Percentiles rank a stretch among this genome's conserved stretches.
These are phyloP conservation scores for Solanum hybrid DNA, from an alignment of 305 asterid genomes.

Conservation along the genomic window DNA sequence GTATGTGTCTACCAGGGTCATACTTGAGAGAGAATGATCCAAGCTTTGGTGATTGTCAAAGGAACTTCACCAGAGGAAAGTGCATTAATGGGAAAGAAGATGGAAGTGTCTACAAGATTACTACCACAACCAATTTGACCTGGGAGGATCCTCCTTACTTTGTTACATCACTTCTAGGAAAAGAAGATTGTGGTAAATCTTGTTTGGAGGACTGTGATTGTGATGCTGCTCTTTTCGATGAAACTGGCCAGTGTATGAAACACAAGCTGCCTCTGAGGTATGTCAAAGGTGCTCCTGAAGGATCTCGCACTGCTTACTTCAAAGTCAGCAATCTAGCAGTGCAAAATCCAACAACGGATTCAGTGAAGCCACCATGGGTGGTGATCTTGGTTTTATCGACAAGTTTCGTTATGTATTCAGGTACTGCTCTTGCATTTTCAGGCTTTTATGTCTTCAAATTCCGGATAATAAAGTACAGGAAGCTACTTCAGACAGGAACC, in stretches of 20 bases:
- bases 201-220: conserved; percentile 26
- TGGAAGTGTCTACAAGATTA: background rate
- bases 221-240: conserved; percentile 13
- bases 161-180: conserved; percentile 3
- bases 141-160: conserved; percentile 17
- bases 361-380: conserved; percentile 18
- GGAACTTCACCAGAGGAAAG: conserved; percentile 6
- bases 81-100: conserved; percentile 18
- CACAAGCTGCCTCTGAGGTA: conserved; percentile 17
- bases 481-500: conserved; percentile 13
- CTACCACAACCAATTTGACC: background rate
- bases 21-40: background rate
- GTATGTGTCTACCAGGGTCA: conserved; percentile 20
- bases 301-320: conserved; percentile 9
- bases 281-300: background rate
- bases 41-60: conserved; percentile 9
- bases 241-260: background rate
- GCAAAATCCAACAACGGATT: background rate
- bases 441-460: conserved; percentile 12
- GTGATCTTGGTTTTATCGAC: conserved; percentile 11
- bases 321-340: background rate
- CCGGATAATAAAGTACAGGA: conserved; percentile 7
- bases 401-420: conserved; percentile 12
- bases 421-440: conserved; percentile 8
- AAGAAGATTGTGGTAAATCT: conserved; percentile 9